phyloP scores from a whole-genome alignment of 2,329 filamentous ascomycete species.

The Epichloe hybrida region DNA sequence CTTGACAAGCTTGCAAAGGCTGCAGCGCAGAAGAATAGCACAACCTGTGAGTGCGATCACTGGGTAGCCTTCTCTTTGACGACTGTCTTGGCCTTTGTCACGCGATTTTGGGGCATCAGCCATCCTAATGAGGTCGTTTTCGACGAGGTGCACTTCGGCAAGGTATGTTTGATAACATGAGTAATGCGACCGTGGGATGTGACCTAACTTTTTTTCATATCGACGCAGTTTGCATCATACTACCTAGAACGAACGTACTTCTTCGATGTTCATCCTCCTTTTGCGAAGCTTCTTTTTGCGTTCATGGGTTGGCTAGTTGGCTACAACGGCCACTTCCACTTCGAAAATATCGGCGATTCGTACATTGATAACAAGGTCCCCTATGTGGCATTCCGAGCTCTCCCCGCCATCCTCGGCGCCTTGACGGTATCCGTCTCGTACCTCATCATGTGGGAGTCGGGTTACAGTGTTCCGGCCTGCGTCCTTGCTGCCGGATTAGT shows the following conservation, averaged over 20 bases:
- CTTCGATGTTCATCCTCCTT: conserved; percentile 97
- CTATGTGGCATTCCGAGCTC: conserved; percentile 86
- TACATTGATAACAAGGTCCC: conserved; percentile 96
- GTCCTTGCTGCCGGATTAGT: conserved; percentile 74
- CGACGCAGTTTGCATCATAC: conserved; percentile 51
- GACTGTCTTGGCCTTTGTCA: conserved; percentile 74
- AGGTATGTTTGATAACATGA: conserved; percentile 45
- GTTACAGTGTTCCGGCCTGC: conserved; percentile 88
- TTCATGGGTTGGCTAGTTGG: conserved; percentile 95
- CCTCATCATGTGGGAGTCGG: conserved; percentile 99
- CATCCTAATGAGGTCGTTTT: conserved; percentile 97
- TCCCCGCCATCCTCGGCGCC: conserved; percentile 79
- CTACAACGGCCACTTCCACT: conserved; percentile 93
- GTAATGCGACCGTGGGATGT: not conserved
- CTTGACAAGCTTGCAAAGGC: conserved; percentile 35
- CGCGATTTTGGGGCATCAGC: conserved; percentile 89
- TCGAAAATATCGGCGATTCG: conserved; percentile 98
- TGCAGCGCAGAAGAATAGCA: conserved; percentile 18
- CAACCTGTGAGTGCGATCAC: conserved; percentile 66
- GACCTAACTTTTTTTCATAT: not conserved
- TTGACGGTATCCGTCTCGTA: conserved; percentile 90
- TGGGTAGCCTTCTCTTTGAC: conserved; percentile 63
- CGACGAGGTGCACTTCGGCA: conserved; percentile 98
- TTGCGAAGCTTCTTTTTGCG: conserved; percentile 95
- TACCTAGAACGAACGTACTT: conserved; percentile 97